Evolutionary conservation across 352 stramenopile genomes (phyloP).

Genomic region (Globisporangium viniferum): DNA sequence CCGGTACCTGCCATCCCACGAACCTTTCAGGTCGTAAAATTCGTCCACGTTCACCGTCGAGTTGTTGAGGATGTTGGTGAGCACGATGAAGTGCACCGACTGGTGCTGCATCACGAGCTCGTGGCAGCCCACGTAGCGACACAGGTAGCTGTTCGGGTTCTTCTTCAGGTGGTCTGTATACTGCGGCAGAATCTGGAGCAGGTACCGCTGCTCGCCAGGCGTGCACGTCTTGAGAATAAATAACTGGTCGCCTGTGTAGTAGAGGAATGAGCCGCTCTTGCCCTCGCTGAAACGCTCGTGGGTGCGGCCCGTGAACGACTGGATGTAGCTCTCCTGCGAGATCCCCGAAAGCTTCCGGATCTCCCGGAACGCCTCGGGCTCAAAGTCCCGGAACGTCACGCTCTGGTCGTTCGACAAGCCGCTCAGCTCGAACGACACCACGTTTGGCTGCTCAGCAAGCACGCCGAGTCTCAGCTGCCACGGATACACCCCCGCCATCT

Average conservation of each 20-base stretch:
- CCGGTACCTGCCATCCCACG: slow-evolving; percentile 84
- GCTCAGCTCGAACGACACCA: slow-evolving; percentile 73
- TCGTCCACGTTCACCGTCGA: slow-evolving; percentile 82
- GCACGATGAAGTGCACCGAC: slow-evolving; percentile 84
- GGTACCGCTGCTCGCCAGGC: slow-evolving; percentile 73
- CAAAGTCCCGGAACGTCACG: slow-evolving; percentile 83
- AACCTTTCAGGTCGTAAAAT: slow-evolving; percentile 89
- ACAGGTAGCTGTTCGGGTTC: slow-evolving; percentile 86
- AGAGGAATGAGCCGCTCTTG: slow-evolving; percentile 89
- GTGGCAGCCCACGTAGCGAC: slow-evolving; percentile 86
- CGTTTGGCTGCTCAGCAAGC: slow-evolving; percentile 40
- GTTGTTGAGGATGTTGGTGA: slow-evolving; percentile 89
- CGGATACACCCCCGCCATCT: slow-evolving; percentile 60
- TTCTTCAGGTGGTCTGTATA: slow-evolving; percentile 79
- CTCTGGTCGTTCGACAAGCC: slow-evolving; percentile 56
- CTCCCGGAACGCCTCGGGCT: slow-evolving; percentile 75
- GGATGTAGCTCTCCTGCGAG: slow-evolving; percentile 64
- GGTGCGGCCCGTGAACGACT: slow-evolving; percentile 75
- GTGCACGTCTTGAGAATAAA: slow-evolving; percentile 91
- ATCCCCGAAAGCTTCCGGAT: slow-evolving; percentile 82
- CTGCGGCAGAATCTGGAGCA: slow-evolving; percentile 85
- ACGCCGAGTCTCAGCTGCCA: slow-evolving; percentile 54
- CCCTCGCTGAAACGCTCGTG: slow-evolving; percentile 87
- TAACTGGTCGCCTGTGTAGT: slow-evolving; percentile 85
- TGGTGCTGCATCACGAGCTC: slow-evolving; percentile 85